phyloP scores from a whole-genome alignment of 2,329 filamentous ascomycete species.

The Alternaria sp. region DNA sequence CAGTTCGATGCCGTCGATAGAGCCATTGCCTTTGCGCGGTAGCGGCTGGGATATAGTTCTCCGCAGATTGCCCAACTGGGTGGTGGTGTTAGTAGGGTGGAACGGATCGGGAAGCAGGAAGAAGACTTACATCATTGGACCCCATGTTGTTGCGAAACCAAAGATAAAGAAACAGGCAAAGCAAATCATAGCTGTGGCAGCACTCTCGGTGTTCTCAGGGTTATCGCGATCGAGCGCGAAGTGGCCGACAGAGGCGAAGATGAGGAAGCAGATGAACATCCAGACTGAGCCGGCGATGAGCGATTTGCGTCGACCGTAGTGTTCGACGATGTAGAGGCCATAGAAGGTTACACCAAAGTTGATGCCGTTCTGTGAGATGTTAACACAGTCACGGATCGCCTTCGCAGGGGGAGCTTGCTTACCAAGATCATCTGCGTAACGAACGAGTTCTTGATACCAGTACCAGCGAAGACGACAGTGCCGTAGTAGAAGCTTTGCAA shows the following conservation, averaged over 20 bases:
- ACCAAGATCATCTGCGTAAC: slow-evolving; percentile 34
- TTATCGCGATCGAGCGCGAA: slow-evolving; percentile 49
- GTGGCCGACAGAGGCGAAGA: slow-evolving; percentile 57
- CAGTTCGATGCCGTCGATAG: slow-evolving; percentile 55
- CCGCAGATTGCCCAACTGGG: slow-evolving; percentile 69
- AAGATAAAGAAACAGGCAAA: slow-evolving; percentile 74
- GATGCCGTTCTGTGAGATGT: slow-evolving; percentile 45
- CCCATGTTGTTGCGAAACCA: slow-evolving; percentile 73
- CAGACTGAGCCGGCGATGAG: slow-evolving; percentile 55
- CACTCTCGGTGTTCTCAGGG: slow-evolving; percentile 40
- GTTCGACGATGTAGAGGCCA: slow-evolving; percentile 56
- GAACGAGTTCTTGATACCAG: slow-evolving; percentile 53
- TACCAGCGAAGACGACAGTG: slow-evolving; percentile 53
- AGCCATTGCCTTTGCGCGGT: slow-evolving; percentile 55
- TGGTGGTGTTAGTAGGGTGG: slow-evolving; percentile 44
- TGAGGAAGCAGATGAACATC: slow-evolving; percentile 67
- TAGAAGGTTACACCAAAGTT: slow-evolving; percentile 58
- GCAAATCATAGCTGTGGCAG: slow-evolving; percentile 65
- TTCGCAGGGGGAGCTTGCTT: slow-evolving; percentile 10
- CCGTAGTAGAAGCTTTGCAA: slow-evolving; percentile 59
- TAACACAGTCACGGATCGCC: neutral
- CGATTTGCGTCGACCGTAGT: slow-evolving; percentile 55
- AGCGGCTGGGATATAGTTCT: slow-evolving; percentile 69
- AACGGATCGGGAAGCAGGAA: neutral
- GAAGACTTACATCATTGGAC: slow-evolving; percentile 61